Evolutionary conservation across 495 filamentous ascomycete species (phyloP), one percentile per base, ranked within the genome.

Genomic region (Lophiostoma macrostomum): DNA sequence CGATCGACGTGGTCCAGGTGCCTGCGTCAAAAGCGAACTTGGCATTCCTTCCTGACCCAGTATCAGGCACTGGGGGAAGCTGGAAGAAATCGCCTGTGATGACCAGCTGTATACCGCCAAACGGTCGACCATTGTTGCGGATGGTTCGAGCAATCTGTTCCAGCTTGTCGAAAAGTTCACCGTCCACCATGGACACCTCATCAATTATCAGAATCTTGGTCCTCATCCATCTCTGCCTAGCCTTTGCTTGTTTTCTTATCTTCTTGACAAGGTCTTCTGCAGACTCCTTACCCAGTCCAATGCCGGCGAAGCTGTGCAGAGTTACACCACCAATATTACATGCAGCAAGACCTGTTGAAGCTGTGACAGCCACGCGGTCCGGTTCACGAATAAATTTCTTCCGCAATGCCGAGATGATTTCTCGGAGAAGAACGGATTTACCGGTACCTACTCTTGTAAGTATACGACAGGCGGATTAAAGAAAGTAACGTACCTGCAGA

Each of bases 1-100:
- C 84, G 43, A 98, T 91, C 8, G 86, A 84, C 14, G 90, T 93
- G 55, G 77, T 85, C 93, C 93, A 98, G 0, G 88, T 91, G 3
- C 79, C 80, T 6, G 91, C 91, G 55, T 94, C 86, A 62, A 98
- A 98, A 1, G 90, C 84, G 67, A 98, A 98, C 65, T 88, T 95
- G 34, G 83, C 78, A 12, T 83, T 74, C 36, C 80, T 79, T 28
- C 80, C 82, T n/a, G n/a, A n/a, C n/a, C n/a, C n/a, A 43, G 77
- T 75, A 5, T 95, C 90, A 4, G 93, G 90, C 1, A 98, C 93
- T 1, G 93, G 93, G 4, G 93, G 93, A 12, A 98, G 68, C 69
- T 98, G 93, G 69, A 97, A 98, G 69, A 97, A 98, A 65, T 98
- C 93, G 2, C 93, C 93, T 0, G 94, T 97, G 39, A 98, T 87